These are phyloP conservation scores for Musa itinerans DNA, from an alignment of 176 grass and related monocot genomes.

Conservation along the genomic window DNA sequence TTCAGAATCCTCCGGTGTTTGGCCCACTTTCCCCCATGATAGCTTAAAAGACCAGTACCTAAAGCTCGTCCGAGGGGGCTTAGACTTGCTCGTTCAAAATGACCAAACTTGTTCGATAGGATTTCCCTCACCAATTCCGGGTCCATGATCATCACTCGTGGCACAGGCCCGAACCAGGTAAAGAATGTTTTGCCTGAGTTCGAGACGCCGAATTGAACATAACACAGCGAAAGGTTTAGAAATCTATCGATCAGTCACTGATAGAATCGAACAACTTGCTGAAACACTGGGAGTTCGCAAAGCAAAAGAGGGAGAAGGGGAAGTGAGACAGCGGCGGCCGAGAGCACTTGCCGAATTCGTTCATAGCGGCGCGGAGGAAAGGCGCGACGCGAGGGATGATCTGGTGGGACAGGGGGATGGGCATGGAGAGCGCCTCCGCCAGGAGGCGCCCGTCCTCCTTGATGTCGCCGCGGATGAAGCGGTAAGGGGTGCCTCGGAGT, in stretches of 20 bases:
- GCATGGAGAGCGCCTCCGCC: conserved; percentile 24
- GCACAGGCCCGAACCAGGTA: conserved; percentile 40
- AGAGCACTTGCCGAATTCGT: conserved; percentile 31
- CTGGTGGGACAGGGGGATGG: conserved; percentile 36
- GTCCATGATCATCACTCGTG: conserved; percentile 29
- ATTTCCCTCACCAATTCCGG: conserved; percentile 35
- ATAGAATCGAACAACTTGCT: not conserved
- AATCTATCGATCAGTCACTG: too few species aligned
- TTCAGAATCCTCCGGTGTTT: conserved; percentile 10
- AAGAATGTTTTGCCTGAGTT: conserved; percentile 33
- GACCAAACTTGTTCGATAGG: conserved; percentile 33
- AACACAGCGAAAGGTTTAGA: too few species aligned
- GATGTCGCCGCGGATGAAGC: conserved; percentile 37
- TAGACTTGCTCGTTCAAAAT: conserved; percentile 19
- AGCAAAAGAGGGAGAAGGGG: too few species aligned
- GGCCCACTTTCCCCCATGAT: conserved; percentile 13
- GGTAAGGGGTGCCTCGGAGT: conserved; percentile 40
- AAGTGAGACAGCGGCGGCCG: too few species aligned
- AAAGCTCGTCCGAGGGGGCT: not conserved
- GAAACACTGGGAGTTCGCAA: too few species aligned
- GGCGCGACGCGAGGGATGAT: conserved; percentile 27
- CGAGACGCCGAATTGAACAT: not conserved
- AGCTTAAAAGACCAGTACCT: not conserved
- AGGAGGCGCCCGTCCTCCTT: conserved; percentile 24
- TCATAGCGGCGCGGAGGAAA: conserved; percentile 20